phyloP scores from a whole-genome alignment of 2,329 filamentous ascomycete species.

The Didymellaceae sp. region DNA sequence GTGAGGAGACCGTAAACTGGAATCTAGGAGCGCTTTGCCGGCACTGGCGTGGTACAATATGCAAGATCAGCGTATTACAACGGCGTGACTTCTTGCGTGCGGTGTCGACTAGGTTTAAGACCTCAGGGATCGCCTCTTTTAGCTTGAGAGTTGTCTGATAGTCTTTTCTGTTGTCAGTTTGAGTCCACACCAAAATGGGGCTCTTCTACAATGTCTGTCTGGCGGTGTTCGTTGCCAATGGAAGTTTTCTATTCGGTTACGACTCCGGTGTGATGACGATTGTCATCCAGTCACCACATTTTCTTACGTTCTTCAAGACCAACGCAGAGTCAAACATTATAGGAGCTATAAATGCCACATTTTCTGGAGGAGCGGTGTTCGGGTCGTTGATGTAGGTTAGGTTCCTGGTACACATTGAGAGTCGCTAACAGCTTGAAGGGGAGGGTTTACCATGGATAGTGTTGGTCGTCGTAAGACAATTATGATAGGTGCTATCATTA shows the following conservation, averaged over 20 bases:
- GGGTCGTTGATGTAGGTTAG: conserved; percentile 56
- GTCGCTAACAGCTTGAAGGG: conserved; percentile 34
- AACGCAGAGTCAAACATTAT: conserved; percentile 58
- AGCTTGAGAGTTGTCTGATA: neutral
- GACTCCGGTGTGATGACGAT: conserved; percentile 53
- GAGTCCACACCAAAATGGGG: conserved; percentile 42
- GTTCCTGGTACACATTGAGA: neutral
- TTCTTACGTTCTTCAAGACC: conserved; percentile 65
- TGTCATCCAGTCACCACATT: conserved; percentile 63
- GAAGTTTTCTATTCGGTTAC: conserved; percentile 50
- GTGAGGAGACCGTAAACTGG: conserved; percentile 16
- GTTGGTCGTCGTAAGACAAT: conserved; percentile 67
- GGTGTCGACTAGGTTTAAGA: conserved; percentile 3
- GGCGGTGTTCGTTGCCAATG: conserved; percentile 53
- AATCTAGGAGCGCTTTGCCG: conserved; percentile 35
- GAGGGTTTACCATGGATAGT: conserved; percentile 65
- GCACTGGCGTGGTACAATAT: conserved; percentile 18
- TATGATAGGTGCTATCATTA: conserved; percentile 65
- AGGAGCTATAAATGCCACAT: conserved; percentile 69
- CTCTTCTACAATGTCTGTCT: conserved; percentile 52
- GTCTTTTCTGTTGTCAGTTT: neutral
- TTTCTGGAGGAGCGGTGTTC: conserved; percentile 64
- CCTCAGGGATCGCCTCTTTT: neutral
- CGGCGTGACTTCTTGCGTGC: conserved; percentile 3
- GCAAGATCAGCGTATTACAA: conserved; percentile 20